These are phyloP conservation scores for Wickerhamiella lipophila DNA, from an alignment of 805 yeast genomes.

Conservation along the genomic window DNA sequence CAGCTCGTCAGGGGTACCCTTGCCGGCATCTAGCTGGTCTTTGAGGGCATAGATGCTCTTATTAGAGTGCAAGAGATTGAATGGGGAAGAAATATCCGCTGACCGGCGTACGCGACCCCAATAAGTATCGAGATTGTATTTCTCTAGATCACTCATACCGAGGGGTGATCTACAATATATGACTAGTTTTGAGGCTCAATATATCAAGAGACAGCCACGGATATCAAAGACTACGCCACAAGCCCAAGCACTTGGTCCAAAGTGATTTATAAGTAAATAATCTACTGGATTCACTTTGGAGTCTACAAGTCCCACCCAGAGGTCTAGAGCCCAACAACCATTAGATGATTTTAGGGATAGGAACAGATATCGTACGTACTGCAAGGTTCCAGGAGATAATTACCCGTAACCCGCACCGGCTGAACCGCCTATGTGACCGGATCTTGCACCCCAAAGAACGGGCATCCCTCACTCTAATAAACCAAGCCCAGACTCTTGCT, in stretches of 20 bases:
- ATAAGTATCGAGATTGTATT: constrained; percentile 67
- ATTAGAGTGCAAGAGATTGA: constrained; percentile 62
- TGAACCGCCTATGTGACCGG: constrained; percentile 34
- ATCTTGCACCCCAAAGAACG: constrained; percentile 41
- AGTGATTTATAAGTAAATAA: too few relatives aligned
- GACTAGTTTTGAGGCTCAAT: too few relatives aligned
- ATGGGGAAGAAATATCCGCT: constrained; percentile 84
- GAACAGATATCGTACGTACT: constrained; percentile 42
- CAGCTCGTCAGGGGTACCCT: constrained; percentile 66
- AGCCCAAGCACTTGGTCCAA: too few relatives aligned
- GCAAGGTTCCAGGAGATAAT: constrained; percentile 37
- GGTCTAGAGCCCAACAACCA: too few relatives aligned
- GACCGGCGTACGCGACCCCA: constrained; percentile 93
- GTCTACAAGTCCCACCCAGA: too few relatives aligned
- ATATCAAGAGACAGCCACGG: too few relatives aligned
- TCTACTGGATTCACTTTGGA: too few relatives aligned
- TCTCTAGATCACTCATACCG: constrained; percentile 19
- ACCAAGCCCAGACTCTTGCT: constrained; percentile 31
- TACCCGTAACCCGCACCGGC: constrained; percentile 27
- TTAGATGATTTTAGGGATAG: constrained; percentile 36
- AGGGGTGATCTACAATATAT: too few relatives aligned
- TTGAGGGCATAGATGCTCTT: constrained; percentile 53
- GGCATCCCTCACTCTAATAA: constrained; percentile 25
- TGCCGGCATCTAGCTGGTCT: constrained; percentile 53
- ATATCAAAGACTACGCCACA: too few relatives aligned